Evolutionary conservation across 352 stramenopile genomes (phyloP), one percentile per base, ranked within the genome.

Genomic region (Phytopythium ostracodes): DNA sequence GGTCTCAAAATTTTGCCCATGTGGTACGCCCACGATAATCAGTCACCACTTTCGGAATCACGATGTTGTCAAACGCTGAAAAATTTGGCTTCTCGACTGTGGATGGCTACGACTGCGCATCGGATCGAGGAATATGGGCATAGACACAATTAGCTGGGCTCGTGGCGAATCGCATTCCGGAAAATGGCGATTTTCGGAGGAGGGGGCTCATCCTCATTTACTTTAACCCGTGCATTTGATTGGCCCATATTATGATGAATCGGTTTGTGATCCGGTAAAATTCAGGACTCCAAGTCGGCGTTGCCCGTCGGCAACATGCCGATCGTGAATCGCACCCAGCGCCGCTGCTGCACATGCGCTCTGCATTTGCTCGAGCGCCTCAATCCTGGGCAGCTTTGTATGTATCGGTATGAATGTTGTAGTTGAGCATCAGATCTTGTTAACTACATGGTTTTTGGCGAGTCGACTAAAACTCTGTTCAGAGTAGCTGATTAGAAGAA

Each of bases 381-480:
- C n/a, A n/a, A n/a, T 33, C 7, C 4, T 33, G 29, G 29, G 12
- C 11, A 0, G n/a, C 46, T 29, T 31, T 6, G 10, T 8, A 54
- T 35, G 14, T 2, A 54, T 54, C 25, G 24, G 12, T 33, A 24
- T 44, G 27, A 38, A 38, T 38, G n/a, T 38, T 10, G 33, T 38
- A 15, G 36, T 57, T 9, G 82, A 92, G 83, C 83, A 92, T 92
- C 83, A 92, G 76, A 81, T 79, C 68, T 62, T 68, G 44, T 77
- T 92, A 58, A 81, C 83, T 84, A 90, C 83, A 92, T 87, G 71
- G 46, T 53, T 89, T 85, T 68, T 66, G 61, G 75, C 75, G 81
- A 87, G 79, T 87, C 84, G 84, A 92, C 84, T 92, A 92, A 92
- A 91, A 87, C 79, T 75, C 84, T 86, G 77, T 88, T 92, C 84